These are phyloP conservation scores for Cyclotella distinguenda DNA, from an alignment of 108 stramenopile species.

Conservation along the genomic window DNA sequence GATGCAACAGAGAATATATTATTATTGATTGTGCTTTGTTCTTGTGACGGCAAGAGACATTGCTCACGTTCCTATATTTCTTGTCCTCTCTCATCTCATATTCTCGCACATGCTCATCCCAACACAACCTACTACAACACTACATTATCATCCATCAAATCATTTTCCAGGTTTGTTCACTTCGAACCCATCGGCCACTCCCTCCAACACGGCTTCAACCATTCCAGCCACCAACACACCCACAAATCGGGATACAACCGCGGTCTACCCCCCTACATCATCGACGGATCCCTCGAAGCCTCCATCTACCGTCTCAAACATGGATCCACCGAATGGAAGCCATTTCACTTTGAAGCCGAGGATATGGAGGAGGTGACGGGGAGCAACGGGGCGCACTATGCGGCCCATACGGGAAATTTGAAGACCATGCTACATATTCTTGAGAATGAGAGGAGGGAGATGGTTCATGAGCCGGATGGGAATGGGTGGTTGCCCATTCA, in stretches of 20 bases:
- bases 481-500: conserved; percentile 39
- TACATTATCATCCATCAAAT: not conserved
- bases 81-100: not conserved
- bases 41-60: no score
- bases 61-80: no score
- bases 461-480: conserved; percentile 23
- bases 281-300: conserved; percentile 47
- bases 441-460: conserved; percentile 16
- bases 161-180: conserved; percentile 47
- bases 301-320: conserved; percentile 25
- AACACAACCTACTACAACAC: no score
- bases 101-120: no score
- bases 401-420: conserved; percentile 23
- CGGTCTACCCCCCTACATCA: conserved; percentile 52
- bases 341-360: conserved; percentile 25
- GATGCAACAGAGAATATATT: no score
- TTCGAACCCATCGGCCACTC: conserved; percentile 65
- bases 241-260: conserved; percentile 30
- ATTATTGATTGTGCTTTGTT: no score
- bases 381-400: conserved; percentile 31
- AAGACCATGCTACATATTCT: conserved; percentile 28
- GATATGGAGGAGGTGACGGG: conserved; percentile 16
- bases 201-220: conserved; percentile 31
- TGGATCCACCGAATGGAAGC: conserved; percentile 19
- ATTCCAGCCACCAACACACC: conserved; percentile 4